A percentile compares a stretch with the other conserved stretches of the same genome.
Evolutionary conservation across 2,329 filamentous ascomycete genomes (phyloP).

Genomic region (Atkinsonella hypoxylon): DNA sequence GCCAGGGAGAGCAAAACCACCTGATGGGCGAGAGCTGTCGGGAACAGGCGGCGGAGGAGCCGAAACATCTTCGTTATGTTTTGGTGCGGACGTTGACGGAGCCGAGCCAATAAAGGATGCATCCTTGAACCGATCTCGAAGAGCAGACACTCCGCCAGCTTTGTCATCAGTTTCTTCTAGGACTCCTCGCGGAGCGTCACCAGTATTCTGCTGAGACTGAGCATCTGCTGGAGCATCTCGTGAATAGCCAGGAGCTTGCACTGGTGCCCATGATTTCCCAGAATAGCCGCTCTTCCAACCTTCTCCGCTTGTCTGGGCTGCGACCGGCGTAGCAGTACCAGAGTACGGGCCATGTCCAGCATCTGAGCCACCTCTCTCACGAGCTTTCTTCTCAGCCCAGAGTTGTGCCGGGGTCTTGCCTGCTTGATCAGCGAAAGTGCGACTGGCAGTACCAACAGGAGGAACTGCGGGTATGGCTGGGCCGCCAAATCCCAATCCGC

Average conservation of each 20-base stretch:
- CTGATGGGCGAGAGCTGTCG: constrained; percentile 55
- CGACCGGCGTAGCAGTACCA: constrained; percentile 39
- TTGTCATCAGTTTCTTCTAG: constrained; percentile 42
- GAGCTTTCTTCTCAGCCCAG: constrained; percentile 96
- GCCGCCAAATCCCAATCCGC: constrained; percentile 51
- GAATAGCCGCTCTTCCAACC: constrained; percentile 85
- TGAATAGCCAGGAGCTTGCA: constrained; percentile 56
- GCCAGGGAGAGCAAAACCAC: constrained; percentile 68
- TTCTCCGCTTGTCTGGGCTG: constrained; percentile 60
- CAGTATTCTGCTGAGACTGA: constrained; percentile 48
- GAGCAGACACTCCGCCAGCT: constrained; percentile 54
- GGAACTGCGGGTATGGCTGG: constrained; percentile 39
- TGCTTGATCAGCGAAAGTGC: constrained; percentile 86
- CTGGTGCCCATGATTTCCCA: constrained; percentile 82
- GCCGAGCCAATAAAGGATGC: constrained; percentile 55
- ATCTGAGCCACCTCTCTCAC: constrained; percentile 45
- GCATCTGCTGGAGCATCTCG: constrained; percentile 41
- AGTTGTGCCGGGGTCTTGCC: constrained; percentile 95
- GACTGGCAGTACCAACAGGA: constrained; percentile 69
- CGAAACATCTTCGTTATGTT: constrained; percentile 21
- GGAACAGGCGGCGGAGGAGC: constrained; percentile 37
- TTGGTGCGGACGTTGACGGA: constrained; percentile 25
- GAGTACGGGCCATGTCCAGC: constrained; percentile 30
- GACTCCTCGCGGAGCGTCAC: constrained; percentile 32
- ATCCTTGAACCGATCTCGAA: constrained; percentile 75